Evolutionary conservation across 345 rosid species (phyloP), one percentile per base, ranked within the genome.

Genomic region (Eucalyptus paniculata): DNA sequence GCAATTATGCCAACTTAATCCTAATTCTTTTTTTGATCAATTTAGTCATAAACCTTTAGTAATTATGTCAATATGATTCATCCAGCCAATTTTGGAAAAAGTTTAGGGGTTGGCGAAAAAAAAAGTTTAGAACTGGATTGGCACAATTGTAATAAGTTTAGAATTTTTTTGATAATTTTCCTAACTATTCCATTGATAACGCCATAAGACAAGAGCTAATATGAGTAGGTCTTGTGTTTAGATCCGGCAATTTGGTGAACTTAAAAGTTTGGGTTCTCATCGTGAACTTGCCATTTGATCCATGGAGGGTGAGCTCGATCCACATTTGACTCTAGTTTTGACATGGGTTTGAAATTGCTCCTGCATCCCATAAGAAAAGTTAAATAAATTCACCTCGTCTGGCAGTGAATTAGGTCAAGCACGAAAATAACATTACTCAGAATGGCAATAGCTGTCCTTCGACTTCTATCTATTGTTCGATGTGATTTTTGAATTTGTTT

Each of bases 111-210:
- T 53, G 24, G 9, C 0, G 0, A 7, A 18, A 19, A 53, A 19
- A 53, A 3, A 8, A 3, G 2, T 19, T 50, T 19, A 21, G 5
- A 53, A 8, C 2, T 53, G 0, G 1, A 53, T 53, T 53, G 1
- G 1, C 0, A 53, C 0, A 8, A 53, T 53, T 4, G 2, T 0
- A 53, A 53, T 53, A 19, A 0, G 0, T 8, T 19, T 53, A 53
- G 0, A 4, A 53, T 19, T 53, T 53, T 53, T 53, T 19, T 8
- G 4, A 53, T 53, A 21, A 53, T 53, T 53, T 53, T 8, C 26
- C 5, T 0, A 8, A 77, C 17, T 40, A 26, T 11, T 12, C 47
- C 4, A 0, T 6, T 6, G 1, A 77, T 77, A 40, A 23, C 0
- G 47, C 85, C 3, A 15, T 40, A 21, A 40, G 30, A 6, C 85